Percentiles rank a stretch among this genome's conserved stretches.
These are phyloP conservation scores for Tardiomyces blankii DNA, from an alignment of 1,139 yeast species.

Conservation along the genomic window DNA sequence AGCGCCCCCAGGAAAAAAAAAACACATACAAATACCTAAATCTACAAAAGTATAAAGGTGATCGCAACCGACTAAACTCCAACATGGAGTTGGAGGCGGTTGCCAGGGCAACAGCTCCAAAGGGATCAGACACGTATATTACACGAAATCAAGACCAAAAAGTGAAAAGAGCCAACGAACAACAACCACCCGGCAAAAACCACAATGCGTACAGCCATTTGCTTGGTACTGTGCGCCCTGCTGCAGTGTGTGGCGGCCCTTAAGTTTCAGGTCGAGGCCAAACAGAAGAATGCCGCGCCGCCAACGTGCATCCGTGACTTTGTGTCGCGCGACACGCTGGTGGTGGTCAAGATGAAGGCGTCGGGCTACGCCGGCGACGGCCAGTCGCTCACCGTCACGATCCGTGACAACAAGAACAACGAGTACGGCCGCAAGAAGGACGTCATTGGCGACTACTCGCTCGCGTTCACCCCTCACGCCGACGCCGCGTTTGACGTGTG, in stretches of 20 bases:
- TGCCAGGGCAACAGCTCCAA: too few species aligned
- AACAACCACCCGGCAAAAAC: background rate
- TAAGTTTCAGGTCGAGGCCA: constrained; percentile 24
- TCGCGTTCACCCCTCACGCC: constrained; percentile 76
- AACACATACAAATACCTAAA: too few species aligned
- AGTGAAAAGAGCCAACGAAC: background rate
- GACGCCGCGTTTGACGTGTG: constrained; percentile 87
- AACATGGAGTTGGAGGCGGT: too few species aligned
- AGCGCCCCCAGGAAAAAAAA: too few species aligned
- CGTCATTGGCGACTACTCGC: constrained; percentile 49
- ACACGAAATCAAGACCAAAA: too few species aligned
- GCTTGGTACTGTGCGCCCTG: background rate
- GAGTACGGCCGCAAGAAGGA: constrained; percentile 29
- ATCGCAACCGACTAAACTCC: too few species aligned
- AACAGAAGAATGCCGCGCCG: constrained; percentile 16
- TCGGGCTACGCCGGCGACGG: constrained; percentile 78
- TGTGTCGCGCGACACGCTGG: constrained; percentile 71
- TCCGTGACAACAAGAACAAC: constrained; percentile 28
- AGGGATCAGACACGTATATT: too few species aligned
- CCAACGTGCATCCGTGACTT: constrained; percentile 84
- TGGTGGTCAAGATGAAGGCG: constrained; percentile 68
- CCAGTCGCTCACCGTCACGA: constrained; percentile 50
- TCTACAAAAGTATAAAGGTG: too few species aligned
- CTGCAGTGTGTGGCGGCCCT: constrained; percentile 19
- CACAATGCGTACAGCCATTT: background rate